Base-by-base conservation (phyloP, 306 rosid species). In the Myrica gale region DNA sequence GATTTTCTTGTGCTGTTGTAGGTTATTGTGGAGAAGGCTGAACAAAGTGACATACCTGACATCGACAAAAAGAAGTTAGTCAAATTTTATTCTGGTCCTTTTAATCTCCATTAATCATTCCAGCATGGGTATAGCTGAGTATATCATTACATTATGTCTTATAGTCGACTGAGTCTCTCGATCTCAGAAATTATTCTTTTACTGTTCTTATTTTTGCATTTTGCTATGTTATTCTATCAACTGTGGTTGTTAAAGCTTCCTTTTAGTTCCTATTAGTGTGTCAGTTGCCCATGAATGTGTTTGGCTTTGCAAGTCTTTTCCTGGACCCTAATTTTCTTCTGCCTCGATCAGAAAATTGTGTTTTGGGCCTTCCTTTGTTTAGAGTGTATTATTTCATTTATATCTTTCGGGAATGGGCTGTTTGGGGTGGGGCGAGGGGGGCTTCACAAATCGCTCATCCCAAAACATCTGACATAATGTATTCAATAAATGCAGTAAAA, bases 1-100 rank as follows among this genome's bases (percentile, higher is more conserved):
- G 68, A 53, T 74, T n/a, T 78, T 76, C 41, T 74, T 74, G 71
- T 79, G 67, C 20, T 17, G 37, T 43, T 67, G 68, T 77, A 90
- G 97, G 96, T 92, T 63, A 92, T 92, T 77, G 97, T 92, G 81
- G 97, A 92, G 87, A 90, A 85, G 83, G 97, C 96, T 44, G 93
- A 90, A 80, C 87, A 86, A 77, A 92, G 86, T 74, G 93, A 90
- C 76, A 86, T 92, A 77, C 94, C 96, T 69, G 97, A 92, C 81
- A 92, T 92, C 80, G 97, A 92, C 76, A 92, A 92, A 90, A 92
- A 92, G 82, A 92, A 92, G 97, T 92, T 23, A 74, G 92, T 69
- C 41, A n/a, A 32, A 63, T 48, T 32, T 51, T 57, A 32, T 76
- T 68, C 71, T 3, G 41, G 11, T 19, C 16, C 73, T 77, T 26